phyloP scores from a whole-genome alignment of 73 alveolate species.

The Paramecium primaurelia region DNA sequence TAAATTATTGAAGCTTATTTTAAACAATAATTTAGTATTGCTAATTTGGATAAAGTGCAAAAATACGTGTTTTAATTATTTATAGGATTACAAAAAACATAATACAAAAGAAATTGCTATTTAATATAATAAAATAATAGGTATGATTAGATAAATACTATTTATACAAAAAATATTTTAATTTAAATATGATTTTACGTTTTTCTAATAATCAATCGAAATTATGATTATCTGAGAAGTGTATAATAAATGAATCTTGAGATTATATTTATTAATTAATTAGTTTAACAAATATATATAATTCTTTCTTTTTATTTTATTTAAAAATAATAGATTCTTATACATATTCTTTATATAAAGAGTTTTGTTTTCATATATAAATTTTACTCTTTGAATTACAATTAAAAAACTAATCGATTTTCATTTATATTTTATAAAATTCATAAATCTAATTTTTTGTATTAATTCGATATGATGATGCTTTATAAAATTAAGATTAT shows the following conservation, averaged over 20 bases:
- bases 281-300: not conserved
- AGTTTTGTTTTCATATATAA: no score
- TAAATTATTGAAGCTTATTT: not conserved
- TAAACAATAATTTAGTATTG: not conserved
- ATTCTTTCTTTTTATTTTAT: not conserved
- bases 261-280: no score
- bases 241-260: no score
- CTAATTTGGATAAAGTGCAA: not conserved
- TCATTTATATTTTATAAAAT: no score
- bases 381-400: not conserved
- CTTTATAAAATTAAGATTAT: not conserved
- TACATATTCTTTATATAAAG: no score
- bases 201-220: not conserved
- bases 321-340: no score
- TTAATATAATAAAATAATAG: no score
- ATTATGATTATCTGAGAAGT: not conserved
- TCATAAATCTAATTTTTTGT: not conserved
- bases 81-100: not conserved
- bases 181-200: not conserved
- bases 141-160: not conserved
- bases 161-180: no score
- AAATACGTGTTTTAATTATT: not conserved
- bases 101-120: not conserved
- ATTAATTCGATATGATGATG: not conserved
- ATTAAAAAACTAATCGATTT: not conserved